These are phyloP conservation scores for Cardamine resedifolia DNA, from an alignment of 345 rosid species.

Conservation along the genomic window DNA sequence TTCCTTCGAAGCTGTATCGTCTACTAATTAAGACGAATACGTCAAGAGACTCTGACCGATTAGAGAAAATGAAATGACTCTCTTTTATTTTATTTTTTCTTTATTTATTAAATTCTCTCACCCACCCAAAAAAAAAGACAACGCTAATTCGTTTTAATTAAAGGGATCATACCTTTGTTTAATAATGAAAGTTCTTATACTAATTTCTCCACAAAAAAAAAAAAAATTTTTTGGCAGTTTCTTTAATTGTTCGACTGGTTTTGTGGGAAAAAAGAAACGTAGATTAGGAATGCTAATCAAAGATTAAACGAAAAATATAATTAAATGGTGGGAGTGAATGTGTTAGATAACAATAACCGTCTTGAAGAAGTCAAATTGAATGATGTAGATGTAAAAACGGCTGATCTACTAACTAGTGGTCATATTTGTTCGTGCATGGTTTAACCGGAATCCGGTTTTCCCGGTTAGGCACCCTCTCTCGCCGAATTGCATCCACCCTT, in stretches of 20 bases:
- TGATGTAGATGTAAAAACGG: conserved; percentile 17
- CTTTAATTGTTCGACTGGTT: neutral
- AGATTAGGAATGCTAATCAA: neutral
- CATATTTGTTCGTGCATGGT: neutral
- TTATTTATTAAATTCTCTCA: too few species aligned
- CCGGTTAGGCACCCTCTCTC: neutral
- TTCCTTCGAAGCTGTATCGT: conserved; percentile 9
- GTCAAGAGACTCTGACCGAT: conserved; percentile 27
- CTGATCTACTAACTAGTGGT: neutral
- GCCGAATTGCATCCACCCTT: neutral
- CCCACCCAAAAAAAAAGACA: neutral
- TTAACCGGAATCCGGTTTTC: conserved; percentile 4
- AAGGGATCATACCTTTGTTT: conserved; percentile 26
- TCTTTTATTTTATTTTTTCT: neutral
- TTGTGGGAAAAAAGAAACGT: conserved; percentile 19
- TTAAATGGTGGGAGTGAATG: neutral
- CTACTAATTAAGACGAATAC: conserved; percentile 12
- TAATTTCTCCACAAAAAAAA: neutral
- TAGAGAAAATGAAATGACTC: conserved; percentile 22
- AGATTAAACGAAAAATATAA: neutral
- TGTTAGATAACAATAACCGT: conserved; percentile 8
- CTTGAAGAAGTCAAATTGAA: conserved; percentile 21
- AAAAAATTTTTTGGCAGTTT: neutral
- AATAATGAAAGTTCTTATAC: conserved; percentile 17
- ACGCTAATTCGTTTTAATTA: conserved; percentile 29